phyloP scores from a whole-genome alignment of 768 basidiomycete species.

The Agaricus bisporus region DNA sequence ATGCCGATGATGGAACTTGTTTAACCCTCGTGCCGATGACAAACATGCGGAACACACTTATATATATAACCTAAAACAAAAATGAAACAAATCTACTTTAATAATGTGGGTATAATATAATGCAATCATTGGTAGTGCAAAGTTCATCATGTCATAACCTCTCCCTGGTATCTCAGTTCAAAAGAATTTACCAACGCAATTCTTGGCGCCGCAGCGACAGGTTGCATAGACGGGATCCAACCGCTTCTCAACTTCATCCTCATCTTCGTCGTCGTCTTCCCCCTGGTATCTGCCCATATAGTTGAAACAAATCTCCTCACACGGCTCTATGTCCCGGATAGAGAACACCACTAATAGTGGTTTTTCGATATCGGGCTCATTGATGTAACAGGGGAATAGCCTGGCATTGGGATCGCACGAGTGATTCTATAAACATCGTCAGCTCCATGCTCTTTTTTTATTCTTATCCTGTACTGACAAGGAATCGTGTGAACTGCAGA shows the following conservation, averaged over 20 bases:
- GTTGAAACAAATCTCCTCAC: slow-evolving; percentile 74
- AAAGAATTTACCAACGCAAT: slow-evolving; percentile 3
- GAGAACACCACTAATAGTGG: slow-evolving; percentile 69
- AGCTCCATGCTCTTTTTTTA: background rate
- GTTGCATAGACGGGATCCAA: slow-evolving; percentile 30
- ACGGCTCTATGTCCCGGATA: slow-evolving; percentile 49
- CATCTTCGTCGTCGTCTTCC: slow-evolving; percentile 33
- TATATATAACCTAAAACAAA: no score
- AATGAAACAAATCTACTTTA: no score
- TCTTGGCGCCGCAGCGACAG: slow-evolving; percentile 15
- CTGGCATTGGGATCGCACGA: slow-evolving; percentile 84
- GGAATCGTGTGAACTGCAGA: slow-evolving; percentile 80
- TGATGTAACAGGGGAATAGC: slow-evolving; percentile 70
- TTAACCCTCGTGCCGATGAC: background rate
- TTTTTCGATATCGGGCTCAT: slow-evolving; percentile 67
- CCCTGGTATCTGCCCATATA: slow-evolving; percentile 48
- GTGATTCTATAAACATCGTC: slow-evolving; percentile 57
- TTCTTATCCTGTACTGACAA: slow-evolving; percentile 41
- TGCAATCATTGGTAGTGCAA: no score
- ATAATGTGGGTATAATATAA: no score
- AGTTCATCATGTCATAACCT: background rate
- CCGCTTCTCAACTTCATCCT: slow-evolving; percentile 9
- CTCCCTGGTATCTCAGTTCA: no score
- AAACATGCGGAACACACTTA: background rate
- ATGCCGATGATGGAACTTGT: slow-evolving; percentile 2